These are phyloP conservation scores for Larix kaempferi DNA, from an alignment of 75 land plant genomes.

Conservation along the genomic window DNA sequence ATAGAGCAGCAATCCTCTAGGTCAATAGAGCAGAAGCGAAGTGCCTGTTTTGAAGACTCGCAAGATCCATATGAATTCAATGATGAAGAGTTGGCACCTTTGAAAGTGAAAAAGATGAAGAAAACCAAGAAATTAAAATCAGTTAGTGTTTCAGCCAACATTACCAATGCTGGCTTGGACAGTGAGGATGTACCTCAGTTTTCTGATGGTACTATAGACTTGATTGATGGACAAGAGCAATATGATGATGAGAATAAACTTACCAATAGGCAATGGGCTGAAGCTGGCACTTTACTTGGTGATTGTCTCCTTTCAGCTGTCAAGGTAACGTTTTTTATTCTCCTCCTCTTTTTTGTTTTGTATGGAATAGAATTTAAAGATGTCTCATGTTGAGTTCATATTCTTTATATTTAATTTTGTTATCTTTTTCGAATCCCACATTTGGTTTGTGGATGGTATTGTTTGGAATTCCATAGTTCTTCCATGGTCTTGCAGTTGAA, in stretches of 20 bases:
- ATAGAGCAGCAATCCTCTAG: slow-evolving; percentile 15
- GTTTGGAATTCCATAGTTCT: too few species aligned
- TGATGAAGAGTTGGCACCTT: slow-evolving; percentile 49
- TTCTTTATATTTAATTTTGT: too few species aligned
- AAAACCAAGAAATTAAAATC: too few species aligned
- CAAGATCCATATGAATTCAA: slow-evolving; percentile 84
- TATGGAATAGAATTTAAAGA: too few species aligned
- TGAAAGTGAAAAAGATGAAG: too few species aligned
- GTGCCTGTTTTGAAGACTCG: slow-evolving; percentile 30
- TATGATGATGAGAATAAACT: slow-evolving; percentile 7
- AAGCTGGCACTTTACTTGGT: slow-evolving; percentile 33
- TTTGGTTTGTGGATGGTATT: too few species aligned
- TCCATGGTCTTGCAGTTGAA: too few species aligned
- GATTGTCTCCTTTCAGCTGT: slow-evolving; percentile 91
- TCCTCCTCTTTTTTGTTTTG: too few species aligned
- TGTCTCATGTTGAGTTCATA: too few species aligned
- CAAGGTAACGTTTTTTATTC: too few species aligned
- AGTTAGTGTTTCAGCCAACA: not conserved
- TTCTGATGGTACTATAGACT: slow-evolving; percentile 17
- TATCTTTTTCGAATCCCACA: too few species aligned
- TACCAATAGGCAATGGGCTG: slow-evolving; percentile 13
- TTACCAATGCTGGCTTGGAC: slow-evolving; percentile 1
- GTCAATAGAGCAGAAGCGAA: slow-evolving; percentile 10
- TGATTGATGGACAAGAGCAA: slow-evolving; percentile 12
- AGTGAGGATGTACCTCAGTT: slow-evolving; percentile 4